phyloP scores from a whole-genome alignment of 345 rosid genomes.

The Sisymbrium altissimum region DNA sequence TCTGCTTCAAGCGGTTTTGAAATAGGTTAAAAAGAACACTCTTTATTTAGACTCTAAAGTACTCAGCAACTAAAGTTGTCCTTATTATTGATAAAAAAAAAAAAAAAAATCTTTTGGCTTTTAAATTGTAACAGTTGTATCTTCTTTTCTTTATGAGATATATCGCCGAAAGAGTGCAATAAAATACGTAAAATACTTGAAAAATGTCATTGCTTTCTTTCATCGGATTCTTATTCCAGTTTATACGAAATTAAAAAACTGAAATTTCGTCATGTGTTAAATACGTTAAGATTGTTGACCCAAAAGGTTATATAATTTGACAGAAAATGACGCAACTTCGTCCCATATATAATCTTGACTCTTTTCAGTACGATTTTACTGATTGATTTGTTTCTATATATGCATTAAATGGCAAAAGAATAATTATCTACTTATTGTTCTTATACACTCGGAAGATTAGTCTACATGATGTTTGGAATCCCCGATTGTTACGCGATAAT shows the following conservation, averaged over 20 bases:
- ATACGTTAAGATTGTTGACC: not conserved
- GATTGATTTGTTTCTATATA: too few relatives aligned
- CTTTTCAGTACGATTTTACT: too few relatives aligned
- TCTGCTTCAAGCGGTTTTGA: not conserved
- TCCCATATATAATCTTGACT: not conserved
- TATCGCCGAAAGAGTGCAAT: not conserved
- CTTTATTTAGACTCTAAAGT: not conserved
- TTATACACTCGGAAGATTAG: not conserved
- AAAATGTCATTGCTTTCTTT: not conserved
- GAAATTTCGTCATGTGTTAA: not conserved
- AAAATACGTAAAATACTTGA: not conserved
- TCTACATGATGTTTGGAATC: not conserved
- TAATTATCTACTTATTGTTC: too few relatives aligned
- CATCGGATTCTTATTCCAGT: not conserved
- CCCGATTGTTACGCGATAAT: too few relatives aligned
- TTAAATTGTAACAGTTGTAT: not conserved
- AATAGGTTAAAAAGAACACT: not conserved
- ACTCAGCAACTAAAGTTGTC: too few relatives aligned
- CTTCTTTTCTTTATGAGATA: not conserved
- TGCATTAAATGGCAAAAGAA: too few relatives aligned
- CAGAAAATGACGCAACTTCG: not conserved
- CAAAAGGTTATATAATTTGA: not conserved
- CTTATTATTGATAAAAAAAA: too few relatives aligned
- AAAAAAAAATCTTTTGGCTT: too few relatives aligned
- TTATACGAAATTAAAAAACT: not conserved